Evolutionary conservation across 768 basidiomycete genomes (phyloP).

Genomic region (Tubosaeta sp.): DNA sequence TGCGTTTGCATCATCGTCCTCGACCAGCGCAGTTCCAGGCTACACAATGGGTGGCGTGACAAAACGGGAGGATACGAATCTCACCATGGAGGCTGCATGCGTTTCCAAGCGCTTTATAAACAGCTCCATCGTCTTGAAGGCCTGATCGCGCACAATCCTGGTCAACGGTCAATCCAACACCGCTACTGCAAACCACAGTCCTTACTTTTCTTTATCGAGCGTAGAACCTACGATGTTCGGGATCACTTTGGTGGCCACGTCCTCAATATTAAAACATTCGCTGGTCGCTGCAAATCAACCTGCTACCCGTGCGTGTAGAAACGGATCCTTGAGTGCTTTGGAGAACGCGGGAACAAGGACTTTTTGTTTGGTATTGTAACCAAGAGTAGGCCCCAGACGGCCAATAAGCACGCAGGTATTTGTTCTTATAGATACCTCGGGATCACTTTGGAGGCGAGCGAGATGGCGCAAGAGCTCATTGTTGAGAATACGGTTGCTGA

Average conservation of each 20-base stretch:
- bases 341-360: slow-evolving; percentile 96
- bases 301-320: slow-evolving; percentile 94
- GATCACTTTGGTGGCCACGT: slow-evolving; percentile 85
- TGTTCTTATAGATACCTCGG: slow-evolving; percentile 92
- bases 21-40: slow-evolving; percentile 52
- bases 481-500: slow-evolving; percentile 89
- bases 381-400: slow-evolving; percentile 81
- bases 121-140: slow-evolving; percentile 87
- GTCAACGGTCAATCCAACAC: background rate
- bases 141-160: slow-evolving; percentile 92
- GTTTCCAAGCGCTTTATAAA: slow-evolving; percentile 81
- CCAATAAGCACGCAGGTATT: slow-evolving; percentile 97
- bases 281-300: slow-evolving; percentile 91
- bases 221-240: slow-evolving; percentile 76
- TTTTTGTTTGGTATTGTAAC: slow-evolving; percentile 87
- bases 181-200: background rate
- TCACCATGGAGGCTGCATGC: slow-evolving; percentile 80
- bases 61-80: slow-evolving; percentile 14
- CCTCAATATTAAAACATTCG: slow-evolving; percentile 85
- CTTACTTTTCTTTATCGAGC: slow-evolving; percentile 92
- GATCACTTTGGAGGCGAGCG: slow-evolving; percentile 88
- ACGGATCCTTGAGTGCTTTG: slow-evolving; percentile 82
- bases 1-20: slow-evolving; percentile 35
- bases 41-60: slow-evolving; percentile 16
- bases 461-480: slow-evolving; percentile 92